Conservation (phyloP, 2,329 filamentous ascomycete species). For the Xylariaceae sp. region DNA sequence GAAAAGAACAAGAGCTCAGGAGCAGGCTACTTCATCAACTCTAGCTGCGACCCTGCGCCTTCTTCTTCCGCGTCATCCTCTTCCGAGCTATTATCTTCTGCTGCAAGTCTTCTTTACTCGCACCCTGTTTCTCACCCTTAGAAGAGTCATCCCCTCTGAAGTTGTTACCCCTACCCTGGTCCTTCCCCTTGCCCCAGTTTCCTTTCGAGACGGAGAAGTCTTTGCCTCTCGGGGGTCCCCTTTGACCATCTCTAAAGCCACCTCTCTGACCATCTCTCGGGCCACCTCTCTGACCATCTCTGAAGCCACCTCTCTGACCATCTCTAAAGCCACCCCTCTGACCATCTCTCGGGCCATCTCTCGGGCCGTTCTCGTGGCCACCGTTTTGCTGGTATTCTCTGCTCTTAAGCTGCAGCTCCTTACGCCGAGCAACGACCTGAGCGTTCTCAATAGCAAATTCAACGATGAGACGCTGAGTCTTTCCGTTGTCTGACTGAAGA, state of each 20-base stretch:
- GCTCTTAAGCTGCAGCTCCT: slow-evolving; percentile 44
- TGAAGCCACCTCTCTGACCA: too few relatives aligned
- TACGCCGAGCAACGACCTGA: slow-evolving; percentile 81
- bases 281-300: too few relatives aligned
- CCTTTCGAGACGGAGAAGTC: slow-evolving; percentile 35
- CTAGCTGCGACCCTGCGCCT: slow-evolving; percentile 39
- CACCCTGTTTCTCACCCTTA: slow-evolving; percentile 26
- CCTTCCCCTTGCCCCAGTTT: slow-evolving; percentile 14
- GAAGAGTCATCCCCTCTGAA: slow-evolving; percentile 9
- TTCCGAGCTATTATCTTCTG: slow-evolving; percentile 84
- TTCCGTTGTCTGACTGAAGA: slow-evolving; percentile 57
- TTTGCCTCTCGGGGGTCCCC: slow-evolving; percentile 22
- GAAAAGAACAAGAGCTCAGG: too few relatives aligned
- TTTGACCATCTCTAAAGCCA: background rate
- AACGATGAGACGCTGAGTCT: slow-evolving; percentile 83
- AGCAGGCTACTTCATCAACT: background rate
- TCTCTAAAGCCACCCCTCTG: too few relatives aligned
- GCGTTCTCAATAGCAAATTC: slow-evolving; percentile 99
- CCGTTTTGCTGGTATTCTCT: background rate
- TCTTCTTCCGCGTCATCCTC: slow-evolving; percentile 70
- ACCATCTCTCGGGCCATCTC: background rate
- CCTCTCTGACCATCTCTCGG: background rate
- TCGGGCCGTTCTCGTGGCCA: slow-evolving; percentile 11
- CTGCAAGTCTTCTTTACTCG: slow-evolving; percentile 40
- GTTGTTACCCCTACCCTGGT: slow-evolving; percentile 3